phyloP scores from a whole-genome alignment of 1,284 basidiomycete species.

The Waitea zeae region DNA sequence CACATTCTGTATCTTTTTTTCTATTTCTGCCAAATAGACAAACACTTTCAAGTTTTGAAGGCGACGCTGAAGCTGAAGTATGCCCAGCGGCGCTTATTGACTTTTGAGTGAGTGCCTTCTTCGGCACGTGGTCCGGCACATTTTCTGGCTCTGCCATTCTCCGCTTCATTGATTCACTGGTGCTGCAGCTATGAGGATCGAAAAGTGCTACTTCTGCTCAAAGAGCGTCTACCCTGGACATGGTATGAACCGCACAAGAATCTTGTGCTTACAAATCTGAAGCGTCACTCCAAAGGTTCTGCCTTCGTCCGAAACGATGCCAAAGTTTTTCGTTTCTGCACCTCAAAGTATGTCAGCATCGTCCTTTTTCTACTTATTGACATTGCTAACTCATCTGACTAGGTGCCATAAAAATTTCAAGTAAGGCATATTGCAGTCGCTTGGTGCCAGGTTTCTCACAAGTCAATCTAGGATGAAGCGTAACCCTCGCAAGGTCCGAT shows the following conservation, averaged over 20 bases:
- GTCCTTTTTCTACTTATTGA: slow-evolving; percentile 6
- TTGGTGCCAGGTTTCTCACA: slow-evolving; percentile 3
- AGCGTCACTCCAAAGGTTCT: slow-evolving; percentile 30
- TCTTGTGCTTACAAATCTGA: not conserved
- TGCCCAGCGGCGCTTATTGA: too few species aligned
- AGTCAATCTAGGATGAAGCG: slow-evolving; percentile 78
- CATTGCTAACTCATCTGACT: slow-evolving; percentile 4
- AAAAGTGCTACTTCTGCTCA: slow-evolving; percentile 89
- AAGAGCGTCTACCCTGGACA: slow-evolving; percentile 91
- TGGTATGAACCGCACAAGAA: slow-evolving; percentile 24
- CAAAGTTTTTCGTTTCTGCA: slow-evolving; percentile 93
- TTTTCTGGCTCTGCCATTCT: too few species aligned
- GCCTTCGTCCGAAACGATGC: slow-evolving; percentile 95
- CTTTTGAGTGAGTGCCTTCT: too few species aligned
- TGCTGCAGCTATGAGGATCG: slow-evolving; percentile 66
- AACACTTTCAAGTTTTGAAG: too few species aligned
- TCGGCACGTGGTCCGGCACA: too few species aligned
- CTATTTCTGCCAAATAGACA: too few species aligned
- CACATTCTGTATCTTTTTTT: too few species aligned
- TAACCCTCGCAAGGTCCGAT: slow-evolving; percentile 96
- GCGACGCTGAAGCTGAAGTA: too few species aligned
- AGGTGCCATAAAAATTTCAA: slow-evolving; percentile 99
- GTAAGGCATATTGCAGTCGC: slow-evolving; percentile 21
- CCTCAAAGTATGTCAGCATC: slow-evolving; percentile 61
- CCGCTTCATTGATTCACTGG: too few species aligned